Base-by-base conservation (phyloP, 2,329 filamentous ascomycete genomes). In the Phoma sp. region DNA sequence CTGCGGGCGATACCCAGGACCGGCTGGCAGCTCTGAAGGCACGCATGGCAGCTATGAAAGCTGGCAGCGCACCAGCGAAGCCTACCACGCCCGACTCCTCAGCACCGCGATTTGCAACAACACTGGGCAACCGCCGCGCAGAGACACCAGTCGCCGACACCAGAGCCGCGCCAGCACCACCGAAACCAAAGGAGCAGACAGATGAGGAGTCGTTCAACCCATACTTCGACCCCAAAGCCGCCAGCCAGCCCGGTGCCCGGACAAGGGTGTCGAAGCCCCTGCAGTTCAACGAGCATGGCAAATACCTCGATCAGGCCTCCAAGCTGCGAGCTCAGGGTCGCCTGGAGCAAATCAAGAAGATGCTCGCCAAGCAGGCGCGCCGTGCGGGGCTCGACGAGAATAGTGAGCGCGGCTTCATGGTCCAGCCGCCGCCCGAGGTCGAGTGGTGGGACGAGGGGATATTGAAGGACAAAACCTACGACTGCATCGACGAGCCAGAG, bases 391-490 rank as follows among this genome's bases (percentile, higher is more conserved):
- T 98, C 58, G 93, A 98, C 67, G 93, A 98, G 72, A 93, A 96
- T 58, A 86, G 89, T 43, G 93, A 99, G 74, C 96, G 93, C 74
- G 90, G 91, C 29, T 98, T 93, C 71, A 77, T 95, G 4, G 86
- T 97, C 5, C 88, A 93, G 59, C 82, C 83, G 29, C 95, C 95
- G 8, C 95, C 95, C 4, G 89, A 89, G 7, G 83, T 98, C 37
- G 95, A 99, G 74, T 99, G 95, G 95, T 98, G 93, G 91, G 95
- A 99, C 66, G 93, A 98, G 77, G 91, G 88, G 2, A 79, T 98
- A 14, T 82, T 96, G 13, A 83, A 89, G 46, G 90, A 89, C 37
- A 83, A 84, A 37, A 88, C 83, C 50, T 97, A 98, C 76, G 83
- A 88, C 54, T 81, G 83, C 56, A 84, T 95, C 53, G 84, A 88